Evolutionary conservation across 2,329 filamentous ascomycete genomes (phyloP).

Genomic region (Endocalyx cinctus): DNA sequence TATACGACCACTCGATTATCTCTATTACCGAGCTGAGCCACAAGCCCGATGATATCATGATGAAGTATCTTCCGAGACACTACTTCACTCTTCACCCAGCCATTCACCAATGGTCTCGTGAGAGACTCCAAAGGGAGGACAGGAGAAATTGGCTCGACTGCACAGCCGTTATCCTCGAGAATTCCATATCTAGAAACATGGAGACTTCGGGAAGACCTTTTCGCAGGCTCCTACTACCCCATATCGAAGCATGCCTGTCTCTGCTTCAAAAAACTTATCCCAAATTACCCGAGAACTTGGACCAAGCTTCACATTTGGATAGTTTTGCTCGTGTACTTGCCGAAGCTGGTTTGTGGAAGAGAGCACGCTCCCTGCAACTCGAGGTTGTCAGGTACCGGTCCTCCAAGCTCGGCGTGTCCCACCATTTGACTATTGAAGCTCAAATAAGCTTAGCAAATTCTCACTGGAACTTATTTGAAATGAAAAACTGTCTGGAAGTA

Average conservation of each 20-base stretch:
- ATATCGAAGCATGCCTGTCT: conserved; percentile 9
- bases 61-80: too few relatives aligned
- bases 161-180: conserved; percentile 6
- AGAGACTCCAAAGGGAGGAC: conserved; percentile 17
- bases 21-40: too few relatives aligned
- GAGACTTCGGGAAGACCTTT: conserved; percentile 7
- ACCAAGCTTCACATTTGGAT: conserved; percentile 14
- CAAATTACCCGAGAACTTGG: conserved; percentile 8
- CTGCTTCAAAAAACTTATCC: conserved; percentile 4
- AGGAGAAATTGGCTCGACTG: conserved; percentile 7
- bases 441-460: conserved; percentile 5
- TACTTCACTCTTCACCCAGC: conserved; percentile 26
- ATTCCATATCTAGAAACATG: conserved; percentile 8
- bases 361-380: conserved; percentile 14
- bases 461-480: conserved; percentile 9
- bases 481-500: conserved; percentile 5
- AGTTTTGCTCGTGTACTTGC: conserved; percentile 22
- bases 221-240: conserved; percentile 7
- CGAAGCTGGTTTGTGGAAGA: conserved; percentile 22
- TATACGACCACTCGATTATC: conserved; percentile 18
- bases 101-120: conserved; percentile 27
- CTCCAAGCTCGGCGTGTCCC: conserved; percentile 3
- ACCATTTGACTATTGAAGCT: conserved; percentile 5
- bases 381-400: conserved; percentile 8
- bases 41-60: too few relatives aligned